These are phyloP conservation scores for Rhizopogon roseolus DNA, from an alignment of 768 basidiomycete genomes.

Conservation along the genomic window DNA sequence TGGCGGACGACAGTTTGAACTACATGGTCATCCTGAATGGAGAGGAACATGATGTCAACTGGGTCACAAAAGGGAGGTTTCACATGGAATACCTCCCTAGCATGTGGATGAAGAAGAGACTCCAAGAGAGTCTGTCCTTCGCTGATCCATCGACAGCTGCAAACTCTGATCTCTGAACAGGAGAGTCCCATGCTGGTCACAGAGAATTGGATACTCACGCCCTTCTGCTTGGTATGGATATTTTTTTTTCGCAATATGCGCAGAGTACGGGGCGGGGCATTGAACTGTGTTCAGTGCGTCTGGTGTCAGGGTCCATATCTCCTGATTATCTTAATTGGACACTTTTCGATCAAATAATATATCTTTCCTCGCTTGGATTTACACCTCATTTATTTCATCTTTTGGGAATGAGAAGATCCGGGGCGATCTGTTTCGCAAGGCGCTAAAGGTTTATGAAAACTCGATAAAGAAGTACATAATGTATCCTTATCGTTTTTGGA, in stretches of 20 bases:
- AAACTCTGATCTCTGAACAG: no score
- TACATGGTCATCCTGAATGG: slow-evolving; percentile 22
- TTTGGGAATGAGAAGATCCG: slow-evolving; percentile 32
- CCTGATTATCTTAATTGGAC: slow-evolving; percentile 29
- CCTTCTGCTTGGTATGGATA: not conserved
- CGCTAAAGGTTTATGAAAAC: slow-evolving; percentile 4
- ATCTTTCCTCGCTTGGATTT: slow-evolving; percentile 26
- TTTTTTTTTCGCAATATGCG: slow-evolving; percentile 23
- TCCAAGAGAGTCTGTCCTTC: not conserved
- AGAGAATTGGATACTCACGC: no score
- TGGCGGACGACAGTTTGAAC: slow-evolving; percentile 9
- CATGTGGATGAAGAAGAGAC: not conserved
- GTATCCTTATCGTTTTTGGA: no score
- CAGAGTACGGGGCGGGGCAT: slow-evolving; percentile 15
- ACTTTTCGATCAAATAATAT: slow-evolving; percentile 32
- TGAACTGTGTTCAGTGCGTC: slow-evolving; percentile 26
- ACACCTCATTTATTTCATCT: slow-evolving; percentile 31
- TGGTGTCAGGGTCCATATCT: slow-evolving; percentile 28
- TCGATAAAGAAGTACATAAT: slow-evolving; percentile 16
- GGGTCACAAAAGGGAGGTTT: slow-evolving; percentile 27
- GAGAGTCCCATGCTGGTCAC: no score
- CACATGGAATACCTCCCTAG: slow-evolving; percentile 15
- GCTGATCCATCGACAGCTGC: no score
- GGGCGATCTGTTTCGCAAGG: slow-evolving; percentile 11
- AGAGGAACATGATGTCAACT: slow-evolving; percentile 21